Conservation (phyloP, 2,329 filamentous ascomycete genomes). For the Lachnellula cervina region DNA sequence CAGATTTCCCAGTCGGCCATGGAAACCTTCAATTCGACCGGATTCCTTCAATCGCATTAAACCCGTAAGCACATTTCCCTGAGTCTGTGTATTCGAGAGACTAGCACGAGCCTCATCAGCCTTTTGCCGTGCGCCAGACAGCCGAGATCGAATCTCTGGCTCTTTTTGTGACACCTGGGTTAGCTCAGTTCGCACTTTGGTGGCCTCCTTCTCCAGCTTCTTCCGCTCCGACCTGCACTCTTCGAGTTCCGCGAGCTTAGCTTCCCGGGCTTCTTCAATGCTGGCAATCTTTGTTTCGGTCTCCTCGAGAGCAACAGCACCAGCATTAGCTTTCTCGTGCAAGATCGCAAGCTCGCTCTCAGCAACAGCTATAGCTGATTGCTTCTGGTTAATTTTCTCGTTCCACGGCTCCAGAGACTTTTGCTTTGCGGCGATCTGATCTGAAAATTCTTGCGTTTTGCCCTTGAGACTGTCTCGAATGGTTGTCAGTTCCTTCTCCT, state of each 20-base stretch:
- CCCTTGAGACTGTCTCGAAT: conserved; percentile 87
- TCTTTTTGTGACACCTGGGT: conserved; percentile 70
- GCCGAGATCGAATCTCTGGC: conserved; percentile 73
- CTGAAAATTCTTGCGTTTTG: conserved; percentile 91
- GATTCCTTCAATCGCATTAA: conserved; percentile 95
- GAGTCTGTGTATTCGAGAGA: conserved; percentile 82
- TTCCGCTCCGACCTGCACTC: conserved; percentile 68
- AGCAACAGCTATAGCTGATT: conserved; percentile 88
- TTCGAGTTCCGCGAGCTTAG: conserved; percentile 71
- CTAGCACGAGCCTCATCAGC: conserved; percentile 93
- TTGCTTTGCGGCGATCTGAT: conserved; percentile 87
- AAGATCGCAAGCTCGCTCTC: conserved; percentile 93
- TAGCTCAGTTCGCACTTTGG: conserved; percentile 67
- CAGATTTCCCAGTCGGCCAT: conserved; percentile 89
- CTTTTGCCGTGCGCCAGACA: conserved; percentile 88
- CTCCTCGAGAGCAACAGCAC: conserved; percentile 78
- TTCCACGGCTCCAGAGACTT: conserved; percentile 95
- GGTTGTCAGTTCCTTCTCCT: conserved; percentile 75
- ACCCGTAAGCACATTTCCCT: conserved; percentile 86
- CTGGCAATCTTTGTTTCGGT: conserved; percentile 71
- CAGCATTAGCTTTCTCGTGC: conserved; percentile 81
- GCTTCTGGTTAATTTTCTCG: conserved; percentile 93
- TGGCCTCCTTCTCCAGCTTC: conserved; percentile 68
- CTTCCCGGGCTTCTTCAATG: conserved; percentile 65
- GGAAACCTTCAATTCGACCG: conserved; percentile 93